Evolutionary conservation across 169 alveolate species (phyloP), one percentile per base, ranked within the genome.

Genomic region (Plasmodium vivax): DNA sequence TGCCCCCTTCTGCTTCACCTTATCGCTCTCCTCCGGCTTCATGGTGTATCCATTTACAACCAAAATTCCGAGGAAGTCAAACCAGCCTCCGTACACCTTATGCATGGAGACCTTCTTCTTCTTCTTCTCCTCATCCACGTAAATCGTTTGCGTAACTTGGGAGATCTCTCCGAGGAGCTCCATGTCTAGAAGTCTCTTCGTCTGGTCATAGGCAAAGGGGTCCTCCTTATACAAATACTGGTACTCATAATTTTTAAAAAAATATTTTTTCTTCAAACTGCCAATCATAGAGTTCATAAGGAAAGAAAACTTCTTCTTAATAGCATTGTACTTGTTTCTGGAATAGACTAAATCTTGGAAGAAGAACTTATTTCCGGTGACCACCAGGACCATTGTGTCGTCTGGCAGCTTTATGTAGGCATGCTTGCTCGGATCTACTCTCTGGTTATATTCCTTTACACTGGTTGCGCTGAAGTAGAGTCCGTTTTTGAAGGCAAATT

Each of bases 71-170:
- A 90, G 45, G 75, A 90, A 90, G 23, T 90, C 83, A 54, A 90
- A 90, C 94, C 94, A 90, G 1, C 94, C 94, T 45, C 94, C 94
- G 43, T 90, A 90, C 23, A 90, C 16, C 27, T 81, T 90, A 47
- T 90, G 94, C 94, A 90, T 90, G 19, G 62, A 23, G 32, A 90
- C 92, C 30, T 68, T 90, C 1, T 36, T 80, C 12, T 36, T 80
- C 12, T 38, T 36, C 36, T 43, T 72, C 8, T 34, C 56, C 9
- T 62, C 84, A 16, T 82, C 94, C 1, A 68, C 45, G 27, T 16
- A 27, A 23, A 90, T 90, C 2, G 92, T 56, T 56, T 90, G 94
- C 0, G 94, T 90, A 2, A n/a, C 91, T 27, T 51, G 32, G 0
- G 94, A 90, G 16, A 90, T 10, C 68, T 90, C 92, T 80, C 94